Evolutionary conservation across 768 basidiomycete species (phyloP).

Genomic region (Naganishia vishniacii): DNA sequence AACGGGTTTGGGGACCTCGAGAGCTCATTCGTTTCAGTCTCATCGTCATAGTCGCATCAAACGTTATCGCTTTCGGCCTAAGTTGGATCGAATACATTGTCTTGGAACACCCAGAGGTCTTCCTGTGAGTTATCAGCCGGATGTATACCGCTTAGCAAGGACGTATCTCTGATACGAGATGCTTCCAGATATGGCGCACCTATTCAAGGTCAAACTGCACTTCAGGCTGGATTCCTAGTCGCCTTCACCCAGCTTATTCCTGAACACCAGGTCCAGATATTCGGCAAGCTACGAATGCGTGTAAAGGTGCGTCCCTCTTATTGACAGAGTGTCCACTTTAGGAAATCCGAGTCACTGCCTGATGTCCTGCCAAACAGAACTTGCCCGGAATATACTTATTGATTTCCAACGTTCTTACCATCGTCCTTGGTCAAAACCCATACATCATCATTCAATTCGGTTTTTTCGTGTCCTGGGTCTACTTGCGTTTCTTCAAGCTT

Average conservation of each 20-base stretch:
- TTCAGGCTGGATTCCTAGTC: constrained; percentile 82
- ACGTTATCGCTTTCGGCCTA: constrained; percentile 79
- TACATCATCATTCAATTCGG: constrained; percentile 77
- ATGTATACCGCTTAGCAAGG: constrained; percentile 4
- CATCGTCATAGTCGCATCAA: constrained; percentile 70
- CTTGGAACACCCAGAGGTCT: constrained; percentile 64
- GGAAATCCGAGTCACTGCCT: too few relatives aligned
- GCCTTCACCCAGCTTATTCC: constrained; percentile 97
- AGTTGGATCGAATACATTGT: constrained; percentile 72
- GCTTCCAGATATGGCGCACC: constrained; percentile 56
- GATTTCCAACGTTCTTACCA: constrained; percentile 64
- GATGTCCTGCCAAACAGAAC: constrained; percentile 53
- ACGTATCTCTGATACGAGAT: constrained; percentile 20
- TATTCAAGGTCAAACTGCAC: constrained; percentile 87
- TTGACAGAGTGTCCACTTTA: not conserved
- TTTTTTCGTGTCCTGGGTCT: constrained; percentile 93
- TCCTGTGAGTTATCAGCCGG: constrained; percentile 58
- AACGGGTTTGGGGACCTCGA: constrained; percentile 84
- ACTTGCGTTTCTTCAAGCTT: constrained; percentile 94
- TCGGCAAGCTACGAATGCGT: constrained; percentile 61
- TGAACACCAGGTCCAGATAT: constrained; percentile 91
- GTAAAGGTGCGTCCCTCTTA: constrained; percentile 65
- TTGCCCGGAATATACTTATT: constrained; percentile 93
- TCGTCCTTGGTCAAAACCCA: constrained; percentile 42
- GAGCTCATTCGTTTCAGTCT: constrained; percentile 81